phyloP scores from a whole-genome alignment of 805 yeast genomes.

The Metschnikowia gelsemii region DNA sequence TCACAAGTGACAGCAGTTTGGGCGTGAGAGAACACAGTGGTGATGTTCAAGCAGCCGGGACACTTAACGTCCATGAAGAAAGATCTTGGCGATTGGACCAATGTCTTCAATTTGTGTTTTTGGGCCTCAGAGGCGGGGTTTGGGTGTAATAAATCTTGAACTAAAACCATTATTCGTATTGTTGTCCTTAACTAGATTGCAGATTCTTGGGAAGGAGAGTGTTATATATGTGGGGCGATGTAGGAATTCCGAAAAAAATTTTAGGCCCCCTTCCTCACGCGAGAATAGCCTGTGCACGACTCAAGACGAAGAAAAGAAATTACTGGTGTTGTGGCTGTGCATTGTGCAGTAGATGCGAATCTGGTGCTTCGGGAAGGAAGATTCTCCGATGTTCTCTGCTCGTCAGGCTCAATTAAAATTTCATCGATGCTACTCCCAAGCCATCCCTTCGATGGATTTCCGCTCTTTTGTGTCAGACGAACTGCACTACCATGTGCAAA shows the following conservation, averaged over 20 bases:
- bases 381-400: too few species aligned
- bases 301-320: neutral
- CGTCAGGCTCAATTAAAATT: too few species aligned
- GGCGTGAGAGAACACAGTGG: conserved; percentile 99
- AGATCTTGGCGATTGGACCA: conserved; percentile 98
- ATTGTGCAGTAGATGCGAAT: too few species aligned
- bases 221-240: too few species aligned
- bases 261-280: conserved; percentile 13
- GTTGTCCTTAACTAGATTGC: too few species aligned
- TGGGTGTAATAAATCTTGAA: conserved; percentile 98
- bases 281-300: conserved; percentile 17
- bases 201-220: too few species aligned
- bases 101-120: conserved; percentile 95
- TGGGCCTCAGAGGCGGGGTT: conserved; percentile 93
- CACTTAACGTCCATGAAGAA: conserved; percentile 99
- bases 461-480: too few species aligned
- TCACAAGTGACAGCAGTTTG: conserved; percentile 99
- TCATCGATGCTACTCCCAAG: too few species aligned
- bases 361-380: too few species aligned
- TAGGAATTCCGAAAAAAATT: too few species aligned
- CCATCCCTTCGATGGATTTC: too few species aligned
- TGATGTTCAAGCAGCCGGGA: conserved; percentile 98
- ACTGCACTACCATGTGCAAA: too few species aligned
- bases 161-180: conserved; percentile 67
- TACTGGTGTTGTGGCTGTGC: neutral